These are phyloP conservation scores for Claviceps lovelessii DNA, from an alignment of 2,329 filamentous ascomycete species.

Conservation along the genomic window DNA sequence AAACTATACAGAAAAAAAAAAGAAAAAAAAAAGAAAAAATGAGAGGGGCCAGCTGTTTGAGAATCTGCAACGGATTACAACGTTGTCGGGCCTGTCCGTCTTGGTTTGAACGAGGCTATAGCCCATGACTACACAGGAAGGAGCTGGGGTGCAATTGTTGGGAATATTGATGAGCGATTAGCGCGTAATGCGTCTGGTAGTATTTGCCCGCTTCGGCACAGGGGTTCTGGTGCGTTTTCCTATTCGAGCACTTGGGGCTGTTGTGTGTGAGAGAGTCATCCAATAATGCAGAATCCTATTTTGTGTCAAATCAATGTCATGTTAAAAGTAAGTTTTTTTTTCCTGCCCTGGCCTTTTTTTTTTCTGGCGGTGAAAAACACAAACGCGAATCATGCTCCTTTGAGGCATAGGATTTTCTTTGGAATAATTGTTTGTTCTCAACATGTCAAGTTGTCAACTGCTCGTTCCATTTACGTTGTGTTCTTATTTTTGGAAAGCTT, in stretches of 20 bases:
- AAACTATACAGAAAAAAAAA: background rate
- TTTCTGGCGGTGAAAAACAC: no score
- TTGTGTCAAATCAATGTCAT: no score
- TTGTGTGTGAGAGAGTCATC: background rate
- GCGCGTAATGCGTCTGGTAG: background rate
- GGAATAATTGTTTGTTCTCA: no score
- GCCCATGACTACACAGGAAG: background rate
- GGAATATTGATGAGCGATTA: background rate
- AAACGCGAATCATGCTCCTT: no score
- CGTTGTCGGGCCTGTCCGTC: background rate
- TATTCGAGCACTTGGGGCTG: background rate
- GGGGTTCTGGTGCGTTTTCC: background rate
- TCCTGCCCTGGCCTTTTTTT: no score
- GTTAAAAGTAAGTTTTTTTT: no score
- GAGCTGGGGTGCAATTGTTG: background rate
- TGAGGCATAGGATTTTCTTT: no score
- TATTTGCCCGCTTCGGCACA: background rate
- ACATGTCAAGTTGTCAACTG: no score
- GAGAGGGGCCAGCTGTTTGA: background rate
- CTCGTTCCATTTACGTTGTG: no score
- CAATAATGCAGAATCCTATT: background rate
- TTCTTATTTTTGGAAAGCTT: no score
- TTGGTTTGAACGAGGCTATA: background rate
- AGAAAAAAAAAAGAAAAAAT: background rate
- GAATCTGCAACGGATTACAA: background rate